Base-by-base conservation (phyloP, 2,329 filamentous ascomycete species). In the Colletotrichum cuscutae region DNA sequence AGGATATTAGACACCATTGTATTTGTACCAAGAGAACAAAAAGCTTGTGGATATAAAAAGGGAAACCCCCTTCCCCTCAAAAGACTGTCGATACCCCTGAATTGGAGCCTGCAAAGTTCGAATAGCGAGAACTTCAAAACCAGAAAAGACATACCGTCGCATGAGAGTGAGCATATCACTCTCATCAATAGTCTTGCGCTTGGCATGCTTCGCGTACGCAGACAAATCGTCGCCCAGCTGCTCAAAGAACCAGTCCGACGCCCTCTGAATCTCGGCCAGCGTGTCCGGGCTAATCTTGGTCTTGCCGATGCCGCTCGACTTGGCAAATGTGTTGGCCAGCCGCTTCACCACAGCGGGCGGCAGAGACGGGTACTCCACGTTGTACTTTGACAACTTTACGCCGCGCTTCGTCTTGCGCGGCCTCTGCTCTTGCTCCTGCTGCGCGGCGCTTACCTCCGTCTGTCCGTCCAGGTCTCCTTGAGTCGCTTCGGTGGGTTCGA, bases 171-270 rank as follows among this genome's bases (percentile, higher is more conserved):
- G 85, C 77, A 97, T 91, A 80, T 98, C 95, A 76, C 89, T 93
- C 81, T 97, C 94, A 77, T 97, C 94, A 76, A 98, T 95, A 3
- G 91, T 95, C 82, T 93, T 97, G 37, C 95, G 90, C 37, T 93
- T 92, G 5, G 93, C 95, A 81, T 98, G 95, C 73, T 90, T 88
- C 22, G 95, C 93, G 81, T 95, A 98, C 2, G 91, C 92, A 13
- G 90, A 89, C 67, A 98, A 83, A 79, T 97, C 95, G 73, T 95
- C 93, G 60, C 93, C 91, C 2, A 94, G 85, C 81, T 98, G 95
- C 82, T 97, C 94, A 80, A 98, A 97, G 81, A 95, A 98, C 93
- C 94, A 97, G 74, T 97, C 94, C 3, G 94, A 94, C 1, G 95
- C 94, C 79, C 95, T 92, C 78, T 92, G 91, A 66, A 98, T 90